These are phyloP conservation scores for Chlorella variabilis DNA, from an alignment of 163 green algal genomes.

Conservation along the genomic window DNA sequence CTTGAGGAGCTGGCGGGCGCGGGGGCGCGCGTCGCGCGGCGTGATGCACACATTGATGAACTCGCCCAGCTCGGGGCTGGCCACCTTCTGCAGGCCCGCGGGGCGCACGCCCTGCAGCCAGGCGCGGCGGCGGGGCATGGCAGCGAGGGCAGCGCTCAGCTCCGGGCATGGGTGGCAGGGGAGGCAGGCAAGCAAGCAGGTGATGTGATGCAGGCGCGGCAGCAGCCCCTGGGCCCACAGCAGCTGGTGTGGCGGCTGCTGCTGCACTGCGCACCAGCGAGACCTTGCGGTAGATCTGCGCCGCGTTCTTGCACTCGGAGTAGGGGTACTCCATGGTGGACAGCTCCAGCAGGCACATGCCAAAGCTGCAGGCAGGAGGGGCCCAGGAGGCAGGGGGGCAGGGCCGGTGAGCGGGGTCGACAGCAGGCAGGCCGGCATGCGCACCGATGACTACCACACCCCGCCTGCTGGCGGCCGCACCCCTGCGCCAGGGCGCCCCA, in stretches of 20 bases:
- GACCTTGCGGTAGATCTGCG: conserved; percentile 99
- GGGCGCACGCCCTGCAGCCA: conserved; percentile 82
- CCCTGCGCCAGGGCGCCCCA: background rate
- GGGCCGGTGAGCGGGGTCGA: background rate
- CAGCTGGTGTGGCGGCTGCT: background rate
- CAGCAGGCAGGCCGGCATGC: background rate
- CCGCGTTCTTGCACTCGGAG: conserved; percentile 96
- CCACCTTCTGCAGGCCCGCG: conserved; percentile 84
- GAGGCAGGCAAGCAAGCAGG: no score
- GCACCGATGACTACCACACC: background rate
- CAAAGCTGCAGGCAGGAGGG: conserved; percentile 68
- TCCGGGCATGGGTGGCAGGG: no score
- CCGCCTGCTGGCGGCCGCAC: background rate
- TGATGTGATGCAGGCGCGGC: no score
- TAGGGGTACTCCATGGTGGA: conserved; percentile 98
- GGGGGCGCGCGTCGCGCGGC: conserved; percentile 75
- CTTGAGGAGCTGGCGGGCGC: conserved; percentile 92
- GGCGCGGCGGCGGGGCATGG: background rate
- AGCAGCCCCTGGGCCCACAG: background rate
- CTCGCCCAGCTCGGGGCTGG: conserved; percentile 77
- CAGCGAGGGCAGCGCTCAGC: background rate
- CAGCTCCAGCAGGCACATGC: conserved; percentile 93
- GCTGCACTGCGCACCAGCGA: conserved; percentile 65
- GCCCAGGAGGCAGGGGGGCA: background rate
- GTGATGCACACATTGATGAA: conserved; percentile 96